phyloP scores from a whole-genome alignment of 108 stramenopile genomes.

The Aurantiochytrium sp. region DNA sequence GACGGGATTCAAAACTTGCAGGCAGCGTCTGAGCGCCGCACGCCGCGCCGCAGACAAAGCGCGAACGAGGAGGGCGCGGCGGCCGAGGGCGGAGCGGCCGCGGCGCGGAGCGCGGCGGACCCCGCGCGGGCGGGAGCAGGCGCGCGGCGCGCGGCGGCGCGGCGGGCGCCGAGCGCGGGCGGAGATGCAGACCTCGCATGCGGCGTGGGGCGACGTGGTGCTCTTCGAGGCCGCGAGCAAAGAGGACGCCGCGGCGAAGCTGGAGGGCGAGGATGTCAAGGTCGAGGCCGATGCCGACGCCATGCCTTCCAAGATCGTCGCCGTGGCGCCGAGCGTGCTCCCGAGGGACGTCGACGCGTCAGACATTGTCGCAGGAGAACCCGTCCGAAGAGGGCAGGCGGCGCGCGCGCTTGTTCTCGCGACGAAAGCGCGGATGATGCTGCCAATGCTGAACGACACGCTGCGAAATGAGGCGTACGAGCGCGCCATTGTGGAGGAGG shows the following conservation, averaged over 20 bases:
- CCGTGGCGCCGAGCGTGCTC: neutral
- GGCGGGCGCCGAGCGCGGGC: neutral
- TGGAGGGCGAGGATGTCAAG: too few relatives aligned
- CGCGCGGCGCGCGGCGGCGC: too few relatives aligned
- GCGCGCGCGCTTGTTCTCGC: neutral
- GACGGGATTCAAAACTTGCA: too few relatives aligned
- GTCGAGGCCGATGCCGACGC: neutral
- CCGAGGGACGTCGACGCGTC: neutral
- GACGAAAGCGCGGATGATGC: neutral
- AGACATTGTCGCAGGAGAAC: neutral
- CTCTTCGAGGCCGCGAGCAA: neutral
- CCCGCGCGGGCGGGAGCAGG: too few relatives aligned
- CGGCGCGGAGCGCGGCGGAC: too few relatives aligned
- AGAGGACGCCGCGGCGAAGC: too few relatives aligned
- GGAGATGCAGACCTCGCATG: neutral
- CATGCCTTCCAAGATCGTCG: neutral
- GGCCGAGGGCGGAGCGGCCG: too few relatives aligned
- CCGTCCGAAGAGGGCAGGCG: neutral
- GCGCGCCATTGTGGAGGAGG: neutral
- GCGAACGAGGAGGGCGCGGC: too few relatives aligned
- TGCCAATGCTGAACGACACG: neutral
- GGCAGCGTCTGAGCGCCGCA: too few relatives aligned
- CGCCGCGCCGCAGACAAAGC: too few relatives aligned
- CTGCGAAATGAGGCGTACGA: neutral
- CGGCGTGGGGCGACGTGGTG: neutral